Evolutionary conservation across 257 asterid species (phyloP).

Genomic region (Osmanthus fragrans): DNA sequence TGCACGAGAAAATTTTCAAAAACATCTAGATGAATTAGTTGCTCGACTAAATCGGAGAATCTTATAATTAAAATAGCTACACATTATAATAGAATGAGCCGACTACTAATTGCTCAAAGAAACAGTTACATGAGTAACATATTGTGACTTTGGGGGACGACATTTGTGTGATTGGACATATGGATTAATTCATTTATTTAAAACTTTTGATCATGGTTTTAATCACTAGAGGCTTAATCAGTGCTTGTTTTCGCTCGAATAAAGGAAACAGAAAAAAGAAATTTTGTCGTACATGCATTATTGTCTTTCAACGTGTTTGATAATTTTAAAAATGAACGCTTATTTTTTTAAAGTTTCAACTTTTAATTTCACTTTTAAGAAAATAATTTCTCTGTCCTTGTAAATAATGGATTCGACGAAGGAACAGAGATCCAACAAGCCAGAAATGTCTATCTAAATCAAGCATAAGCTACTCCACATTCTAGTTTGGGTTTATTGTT

Average conservation of each 20-base stretch:
- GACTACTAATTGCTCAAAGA: background rate
- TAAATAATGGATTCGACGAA: too few relatives aligned
- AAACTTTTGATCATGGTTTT: background rate
- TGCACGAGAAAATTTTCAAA: background rate
- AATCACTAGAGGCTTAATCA: background rate
- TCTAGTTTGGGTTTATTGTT: too few relatives aligned
- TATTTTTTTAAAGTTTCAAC: too few relatives aligned
- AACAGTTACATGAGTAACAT: background rate
- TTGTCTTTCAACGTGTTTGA: too few relatives aligned
- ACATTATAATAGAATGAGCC: background rate
- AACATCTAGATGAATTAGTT: background rate
- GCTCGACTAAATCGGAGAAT: background rate
- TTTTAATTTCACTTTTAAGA: too few relatives aligned
- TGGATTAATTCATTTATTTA: too few relatives aligned
- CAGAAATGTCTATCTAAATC: too few relatives aligned
- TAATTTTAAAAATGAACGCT: too few relatives aligned
- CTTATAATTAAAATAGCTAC: background rate
- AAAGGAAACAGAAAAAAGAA: too few relatives aligned
- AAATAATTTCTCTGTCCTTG: too few relatives aligned
- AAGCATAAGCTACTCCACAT: too few relatives aligned
- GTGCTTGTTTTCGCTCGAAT: background rate
- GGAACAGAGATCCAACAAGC: too few relatives aligned
- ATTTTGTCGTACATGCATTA: background rate
- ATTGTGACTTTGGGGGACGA: background rate
- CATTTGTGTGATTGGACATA: background rate